Conservation (phyloP, 2,329 filamentous ascomycete genomes). For the Neocucurbitaria cava region DNA sequence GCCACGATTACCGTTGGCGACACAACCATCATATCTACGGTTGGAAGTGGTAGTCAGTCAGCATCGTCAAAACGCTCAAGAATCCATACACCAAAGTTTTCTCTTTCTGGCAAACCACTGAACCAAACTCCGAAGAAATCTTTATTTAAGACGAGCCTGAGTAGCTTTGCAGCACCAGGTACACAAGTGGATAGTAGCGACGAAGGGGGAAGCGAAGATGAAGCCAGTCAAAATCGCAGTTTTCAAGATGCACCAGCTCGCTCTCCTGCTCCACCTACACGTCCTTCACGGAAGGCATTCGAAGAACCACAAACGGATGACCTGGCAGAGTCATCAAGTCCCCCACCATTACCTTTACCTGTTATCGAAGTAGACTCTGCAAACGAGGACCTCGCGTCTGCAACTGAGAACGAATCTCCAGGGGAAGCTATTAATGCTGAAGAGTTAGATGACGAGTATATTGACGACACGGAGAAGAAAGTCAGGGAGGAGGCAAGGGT, state of each 20-base stretch:
- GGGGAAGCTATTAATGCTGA: constrained; percentile 8
- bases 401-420: constrained; percentile 6
- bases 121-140: constrained; percentile 36
- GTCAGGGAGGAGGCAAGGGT: constrained; percentile 55
- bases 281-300: constrained; percentile 8
- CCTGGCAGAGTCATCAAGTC: constrained; percentile 21
- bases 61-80: constrained; percentile 57
- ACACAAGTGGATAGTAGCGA: constrained; percentile 48
- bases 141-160: constrained; percentile 56
- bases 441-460: constrained; percentile 53
- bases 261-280: constrained; percentile 25
- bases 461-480: constrained; percentile 65
- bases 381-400: constrained; percentile 7
- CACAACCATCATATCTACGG: constrained; percentile 68
- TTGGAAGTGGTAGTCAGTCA: constrained; percentile 59
- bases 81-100: constrained; percentile 51
- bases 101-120: constrained; percentile 35
- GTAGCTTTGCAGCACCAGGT: constrained; percentile 63
- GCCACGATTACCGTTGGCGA: constrained; percentile 79
- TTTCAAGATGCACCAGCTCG: constrained; percentile 19
- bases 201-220: constrained; percentile 34
- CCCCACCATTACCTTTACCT: constrained; percentile 2
- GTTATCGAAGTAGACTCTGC: constrained; percentile 3
- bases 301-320: constrained; percentile 25
- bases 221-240: constrained; percentile 19